These are phyloP conservation scores for Penicillium egyptiacum DNA, from an alignment of 495 filamentous ascomycete genomes.

Conservation along the genomic window DNA sequence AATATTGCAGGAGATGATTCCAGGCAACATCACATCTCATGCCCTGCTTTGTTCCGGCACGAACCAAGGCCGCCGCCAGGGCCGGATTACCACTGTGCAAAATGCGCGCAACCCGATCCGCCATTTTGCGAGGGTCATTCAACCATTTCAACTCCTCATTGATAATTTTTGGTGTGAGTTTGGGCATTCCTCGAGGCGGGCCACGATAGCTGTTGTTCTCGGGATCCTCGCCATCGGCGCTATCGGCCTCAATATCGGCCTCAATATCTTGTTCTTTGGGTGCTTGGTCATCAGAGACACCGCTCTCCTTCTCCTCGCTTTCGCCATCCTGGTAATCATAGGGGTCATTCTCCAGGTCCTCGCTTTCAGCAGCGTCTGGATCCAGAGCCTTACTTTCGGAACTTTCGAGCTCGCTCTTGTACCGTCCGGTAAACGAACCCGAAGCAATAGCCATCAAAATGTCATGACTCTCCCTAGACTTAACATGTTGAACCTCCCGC, in stretches of 20 bases:
- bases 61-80: constrained; percentile 66
- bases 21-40: constrained; percentile 69
- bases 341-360: background rate
- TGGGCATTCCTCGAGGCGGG: background rate
- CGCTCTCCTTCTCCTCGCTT: background rate
- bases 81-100: constrained; percentile 55
- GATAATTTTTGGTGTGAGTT: constrained; percentile 28
- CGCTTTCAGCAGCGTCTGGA: background rate
- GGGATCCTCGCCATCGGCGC: background rate
- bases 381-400: constrained; percentile 5
- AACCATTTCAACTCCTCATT: constrained; percentile 61
- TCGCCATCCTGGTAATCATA: background rate
- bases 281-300: background rate
- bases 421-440: background rate
- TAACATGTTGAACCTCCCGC: background rate
- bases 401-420: constrained; percentile 1
- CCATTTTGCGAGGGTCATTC: constrained; percentile 65
- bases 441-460: constrained; percentile 27
- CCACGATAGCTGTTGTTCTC: background rate
- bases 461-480: background rate
- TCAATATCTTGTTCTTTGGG: background rate
- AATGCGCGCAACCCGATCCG: constrained; percentile 55
- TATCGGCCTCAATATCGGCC: background rate
- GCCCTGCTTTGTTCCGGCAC: constrained; percentile 57
- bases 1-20: constrained; percentile 80